Evolutionary conservation across 352 stramenopile genomes (phyloP), one percentile per base, ranked within the genome.

Genomic region (Phytophthora idaei): DNA sequence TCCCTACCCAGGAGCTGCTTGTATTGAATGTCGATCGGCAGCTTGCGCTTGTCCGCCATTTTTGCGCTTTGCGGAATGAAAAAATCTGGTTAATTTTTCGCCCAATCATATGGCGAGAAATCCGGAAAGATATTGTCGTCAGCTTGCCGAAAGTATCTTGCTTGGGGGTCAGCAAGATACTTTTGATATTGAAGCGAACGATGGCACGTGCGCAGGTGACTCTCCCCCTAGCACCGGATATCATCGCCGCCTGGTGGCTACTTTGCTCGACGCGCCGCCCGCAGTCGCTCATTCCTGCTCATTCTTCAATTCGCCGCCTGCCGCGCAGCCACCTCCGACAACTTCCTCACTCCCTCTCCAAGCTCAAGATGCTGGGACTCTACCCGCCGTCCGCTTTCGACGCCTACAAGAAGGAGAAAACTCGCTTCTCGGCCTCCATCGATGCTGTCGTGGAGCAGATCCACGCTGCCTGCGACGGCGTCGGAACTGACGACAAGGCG

Each of bases 1-100:
- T 74, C 31, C 75, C 31, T 74, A 93, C 85, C 85, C 25, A 93
- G 70, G 8, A 93, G 80, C 72, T 92, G 87, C 52, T 85, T 83
- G 74, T 90, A 90, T 60, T 88, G 78, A 61, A 93, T 88, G 69
- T 93, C 85, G 70, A 93, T 93, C 53, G 77, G 82, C 70, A 87
- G 50, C 57, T 86, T 85, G 46, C 72, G 75, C 66, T 80, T 71
- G 66, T 91, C 83, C 36, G 75, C 71, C 83, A 91, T 89, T 58
- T 37, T 66, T 21, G 21, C 21, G 17, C 15, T 61, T 11, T 57
- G 57, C 45, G 27, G 15, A 51, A 61, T 53, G n/a, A 42, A 55
- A 60, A 60, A 50, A 32, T 15, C 11, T 31, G 14, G 3, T 1
- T n/a, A 36, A 14, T 1, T 17, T 51, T 65, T 73, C 41, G 34